Evolutionary conservation across 1,139 yeast genomes (phyloP), one percentile per base, ranked within the genome.

Genomic region (Protomyces arabidopsidicola): DNA sequence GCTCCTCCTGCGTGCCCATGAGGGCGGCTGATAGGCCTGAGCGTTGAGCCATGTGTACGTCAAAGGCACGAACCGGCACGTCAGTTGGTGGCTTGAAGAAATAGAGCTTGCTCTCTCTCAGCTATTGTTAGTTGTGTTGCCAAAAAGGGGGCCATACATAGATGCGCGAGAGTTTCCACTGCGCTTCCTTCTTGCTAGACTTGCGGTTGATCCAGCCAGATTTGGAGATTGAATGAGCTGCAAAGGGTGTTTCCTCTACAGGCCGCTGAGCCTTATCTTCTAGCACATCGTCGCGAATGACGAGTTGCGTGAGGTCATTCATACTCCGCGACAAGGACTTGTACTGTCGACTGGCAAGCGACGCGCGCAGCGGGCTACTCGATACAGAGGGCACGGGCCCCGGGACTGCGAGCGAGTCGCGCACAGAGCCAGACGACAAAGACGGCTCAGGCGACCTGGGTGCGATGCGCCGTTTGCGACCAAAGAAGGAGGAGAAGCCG

Each of bases 31-130:
- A 50, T 20, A 24, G 31, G 8, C 35, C 53, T 12, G 53, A 50
- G 14, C 35, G 36, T 16, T 50, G 16, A 8, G 35, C 12, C 27
- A 31, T 18, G 10, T 20, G 35, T 5, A 57, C 38, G 24, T 58
- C 56, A 35, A 58, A 58, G 8, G 62, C 55, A 14, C 52, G 27
- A 12, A 58, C 22, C 4, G 18, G 16, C 2, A 58, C 14, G 12
- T 58, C 62, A 6, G 56, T n/a, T 2, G 62, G 62, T 14, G 62
- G 62, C 34, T 58, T 58, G 56, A 51, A 58, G 10, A 50, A 55
- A 22, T 58, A 58, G n/a, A 58, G 27, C 48, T 58, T 58, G 12
- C 56, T 38, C 22, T 58, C 62, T n/a, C 62, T 50, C 42, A 58
- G 27, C 62, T 58, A 18, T 16, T 16, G 20, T 31, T 39, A 39